Evolutionary conservation across 2,329 filamentous ascomycete species (phyloP), one percentile per base, ranked within the genome.

Genomic region (Aspergillus hiratsukae): DNA sequence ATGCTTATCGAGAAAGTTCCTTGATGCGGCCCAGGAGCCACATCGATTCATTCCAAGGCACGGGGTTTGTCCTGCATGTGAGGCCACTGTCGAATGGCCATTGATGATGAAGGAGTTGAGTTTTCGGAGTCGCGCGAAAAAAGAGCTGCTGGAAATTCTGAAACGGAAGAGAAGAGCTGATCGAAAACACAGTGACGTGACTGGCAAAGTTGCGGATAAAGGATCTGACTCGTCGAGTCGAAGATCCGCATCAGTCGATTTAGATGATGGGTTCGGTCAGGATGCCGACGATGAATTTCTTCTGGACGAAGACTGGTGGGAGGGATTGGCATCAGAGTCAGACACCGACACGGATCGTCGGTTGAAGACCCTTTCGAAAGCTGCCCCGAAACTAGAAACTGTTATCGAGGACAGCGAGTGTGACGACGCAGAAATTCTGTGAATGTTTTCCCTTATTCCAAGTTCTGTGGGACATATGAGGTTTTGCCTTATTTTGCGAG

Each of bases 61-160:
- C 35, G 91, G 91, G 2, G 72, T 66, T 2, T 97, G 93, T 74
- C 90, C 90, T 0, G 75, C 76, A 21, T 97, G 93, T 68, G 74
- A 79, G 1, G 77, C 78, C 0, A 72, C 78, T 4, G 75, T 91
- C 1, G 71, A 79, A 51, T 97, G 93, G 93, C 78, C 80, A 0
- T 83, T 88, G 49, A 83, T 97, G 75, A 88, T 95, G 76, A 92
- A 86, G 68, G 92, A 96, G 69, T 74, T 96, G 64, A 94, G 83
- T 51, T 75, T 96, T 50, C 82, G 93, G 31, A 78, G 84, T 37
- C 82, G 90, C 25, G 91, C 88, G 0, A 73, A 81, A 54, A 87
- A 88, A 56, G 87, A 91, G 61, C 76, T 92, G 1, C 82, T 86
- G 43, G 50, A 53, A 19, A 85, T 85, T 62, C 66, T 96, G 27